These are phyloP conservation scores for Amanita subjunquillea DNA, from an alignment of 768 basidiomycete species.

Conservation along the genomic window DNA sequence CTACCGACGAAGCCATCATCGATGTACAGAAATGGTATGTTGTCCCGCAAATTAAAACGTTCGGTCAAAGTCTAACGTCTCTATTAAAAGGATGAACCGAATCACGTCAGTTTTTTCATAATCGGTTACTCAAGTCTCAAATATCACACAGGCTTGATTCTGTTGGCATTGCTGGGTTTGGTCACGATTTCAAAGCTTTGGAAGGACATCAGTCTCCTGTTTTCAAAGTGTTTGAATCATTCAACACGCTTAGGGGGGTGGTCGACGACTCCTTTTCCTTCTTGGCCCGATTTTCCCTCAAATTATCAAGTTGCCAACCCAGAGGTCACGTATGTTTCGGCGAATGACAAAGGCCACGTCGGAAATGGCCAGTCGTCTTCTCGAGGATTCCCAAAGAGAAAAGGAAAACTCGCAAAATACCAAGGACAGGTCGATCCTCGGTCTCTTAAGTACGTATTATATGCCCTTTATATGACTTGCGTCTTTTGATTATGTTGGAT, in stretches of 20 bases:
- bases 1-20: slow-evolving; percentile 19
- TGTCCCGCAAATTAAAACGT: not conserved
- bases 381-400: slow-evolving; percentile 24
- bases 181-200: slow-evolving; percentile 44
- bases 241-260: slow-evolving; percentile 12
- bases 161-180: slow-evolving; percentile 50
- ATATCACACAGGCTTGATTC: slow-evolving; percentile 34
- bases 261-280: slow-evolving; percentile 21
- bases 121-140: not conserved
- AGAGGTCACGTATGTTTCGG: slow-evolving; percentile 16
- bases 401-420: slow-evolving; percentile 13
- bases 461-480: not conserved
- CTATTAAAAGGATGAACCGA: slow-evolving; percentile 28
- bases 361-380: slow-evolving; percentile 26
- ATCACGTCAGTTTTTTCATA: slow-evolving; percentile 22
- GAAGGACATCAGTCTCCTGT: slow-evolving; percentile 35
- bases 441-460: slow-evolving; percentile 19
- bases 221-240: slow-evolving; percentile 30
- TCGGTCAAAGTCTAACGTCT: not conserved
- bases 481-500: not conserved
- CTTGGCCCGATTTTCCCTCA: slow-evolving; percentile 25
- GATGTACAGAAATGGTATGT: slow-evolving; percentile 39
- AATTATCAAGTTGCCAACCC: slow-evolving; percentile 25
- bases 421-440: slow-evolving; percentile 31
- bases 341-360: slow-evolving; percentile 23